Conservation (phyloP, 1,284 basidiomycete genomes). For the Anthracocystis panici-leucophaei region DNA sequence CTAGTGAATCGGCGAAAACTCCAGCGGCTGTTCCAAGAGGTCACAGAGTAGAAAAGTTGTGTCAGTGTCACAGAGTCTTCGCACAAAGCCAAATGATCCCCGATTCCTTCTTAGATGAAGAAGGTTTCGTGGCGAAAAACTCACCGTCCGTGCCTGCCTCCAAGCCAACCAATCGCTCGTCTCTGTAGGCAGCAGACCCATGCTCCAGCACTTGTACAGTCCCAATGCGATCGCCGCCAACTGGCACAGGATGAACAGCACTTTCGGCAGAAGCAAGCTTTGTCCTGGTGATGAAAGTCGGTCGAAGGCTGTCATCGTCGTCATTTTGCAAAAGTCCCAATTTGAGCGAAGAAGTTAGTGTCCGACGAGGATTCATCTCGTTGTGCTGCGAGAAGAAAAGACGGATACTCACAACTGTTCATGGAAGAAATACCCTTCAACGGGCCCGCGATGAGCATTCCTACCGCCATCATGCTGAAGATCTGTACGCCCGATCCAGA, state of each 20-base stretch:
- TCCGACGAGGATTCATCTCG: not conserved
- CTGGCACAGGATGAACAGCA: constrained; percentile 61
- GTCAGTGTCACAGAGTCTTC: not conserved
- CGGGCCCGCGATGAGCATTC: constrained; percentile 65
- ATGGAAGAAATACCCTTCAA: constrained; percentile 57
- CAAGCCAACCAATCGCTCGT: constrained; percentile 68
- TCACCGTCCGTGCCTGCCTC: constrained; percentile 59
- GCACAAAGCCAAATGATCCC: too few species aligned
- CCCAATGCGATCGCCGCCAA: constrained; percentile 57
- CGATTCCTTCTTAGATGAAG: too few species aligned
- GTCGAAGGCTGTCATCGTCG: constrained; percentile 50
- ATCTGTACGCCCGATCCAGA: constrained; percentile 66
- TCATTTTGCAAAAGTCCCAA: not conserved
- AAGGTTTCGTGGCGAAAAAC: constrained; percentile 17
- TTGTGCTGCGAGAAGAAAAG: not conserved
- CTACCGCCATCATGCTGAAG: constrained; percentile 68
- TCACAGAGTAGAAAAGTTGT: not conserved
- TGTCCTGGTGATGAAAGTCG: constrained; percentile 56
- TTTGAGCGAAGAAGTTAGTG: constrained; percentile 1
- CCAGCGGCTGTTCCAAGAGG: constrained; percentile 38
- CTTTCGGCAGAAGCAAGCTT: constrained; percentile 58
- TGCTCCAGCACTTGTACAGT: constrained; percentile 68
- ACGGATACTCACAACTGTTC: constrained; percentile 38
- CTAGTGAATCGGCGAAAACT: constrained; percentile 47
- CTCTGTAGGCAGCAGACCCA: constrained; percentile 67